Evolutionary conservation across 345 rosid species (phyloP).

Genomic region (Alliaria petiolata): DNA sequence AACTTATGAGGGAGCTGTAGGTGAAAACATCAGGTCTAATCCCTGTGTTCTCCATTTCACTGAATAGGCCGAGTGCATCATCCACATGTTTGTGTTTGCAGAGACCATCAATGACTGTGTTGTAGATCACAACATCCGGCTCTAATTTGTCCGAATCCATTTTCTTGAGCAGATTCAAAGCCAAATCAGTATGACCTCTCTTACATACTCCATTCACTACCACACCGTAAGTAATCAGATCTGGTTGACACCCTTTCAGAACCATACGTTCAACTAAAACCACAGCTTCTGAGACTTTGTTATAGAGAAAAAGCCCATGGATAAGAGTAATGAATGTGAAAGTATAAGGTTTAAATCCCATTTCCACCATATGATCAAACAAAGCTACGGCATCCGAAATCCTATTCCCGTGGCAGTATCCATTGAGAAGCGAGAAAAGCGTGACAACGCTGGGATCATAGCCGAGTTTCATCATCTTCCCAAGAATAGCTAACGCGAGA

Average conservation of each 20-base stretch:
- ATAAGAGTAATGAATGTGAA: not conserved
- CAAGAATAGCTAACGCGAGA: not conserved
- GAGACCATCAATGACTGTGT: not conserved
- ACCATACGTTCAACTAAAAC: not conserved
- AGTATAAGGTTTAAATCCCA: not conserved
- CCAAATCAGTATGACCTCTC: not conserved
- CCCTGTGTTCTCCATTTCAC: not conserved
- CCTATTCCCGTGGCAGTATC: not conserved
- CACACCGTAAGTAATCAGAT: not conserved
- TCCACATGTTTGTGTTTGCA: not conserved
- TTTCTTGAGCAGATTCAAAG: not conserved
- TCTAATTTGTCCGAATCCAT: not conserved
- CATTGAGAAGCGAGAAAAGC: fast-evolving
- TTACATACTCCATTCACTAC: not conserved
- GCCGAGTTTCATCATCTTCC: not conserved
- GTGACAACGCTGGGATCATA: not conserved
- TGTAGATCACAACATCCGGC: not conserved
- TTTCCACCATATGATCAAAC: not conserved
- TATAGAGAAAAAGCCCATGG: not conserved
- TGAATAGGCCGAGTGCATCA: not conserved
- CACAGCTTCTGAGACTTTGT: not conserved
- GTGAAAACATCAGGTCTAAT: not conserved
- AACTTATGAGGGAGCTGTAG: not conserved
- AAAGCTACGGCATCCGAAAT: not conserved
- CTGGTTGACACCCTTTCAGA: not conserved